Conservation (phyloP, 148 eudicot genomes). For the Diospyros lotus region DNA sequence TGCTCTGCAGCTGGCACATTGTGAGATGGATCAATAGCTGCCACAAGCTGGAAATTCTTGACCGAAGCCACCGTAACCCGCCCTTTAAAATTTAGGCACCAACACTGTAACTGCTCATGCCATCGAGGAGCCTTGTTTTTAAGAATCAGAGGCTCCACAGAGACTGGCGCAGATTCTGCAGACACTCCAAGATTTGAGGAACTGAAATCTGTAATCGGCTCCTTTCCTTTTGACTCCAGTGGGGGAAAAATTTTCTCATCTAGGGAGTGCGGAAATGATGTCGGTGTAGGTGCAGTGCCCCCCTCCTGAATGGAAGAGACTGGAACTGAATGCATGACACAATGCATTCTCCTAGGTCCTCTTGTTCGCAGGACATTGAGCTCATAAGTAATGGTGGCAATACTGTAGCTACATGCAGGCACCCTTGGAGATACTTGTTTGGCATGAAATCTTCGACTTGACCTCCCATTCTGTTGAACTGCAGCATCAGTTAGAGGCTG, state of each 20-base stretch:
- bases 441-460: slow-evolving; percentile 59
- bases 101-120: slow-evolving; percentile 94
- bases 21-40: slow-evolving; percentile 67
- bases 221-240: slow-evolving; percentile 32
- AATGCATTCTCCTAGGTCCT: slow-evolving; percentile 79
- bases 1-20: slow-evolving; percentile 60
- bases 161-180: slow-evolving; percentile 1
- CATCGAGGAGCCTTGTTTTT: slow-evolving; percentile 89
- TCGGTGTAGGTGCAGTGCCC: slow-evolving; percentile 85
- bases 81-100: slow-evolving; percentile 91
- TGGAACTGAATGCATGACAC: slow-evolving; percentile 71
- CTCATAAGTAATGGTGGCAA: slow-evolving; percentile 73
- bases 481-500: slow-evolving; percentile 51
- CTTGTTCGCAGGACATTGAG: slow-evolving; percentile 82
- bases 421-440: slow-evolving; percentile 77
- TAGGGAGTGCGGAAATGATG: slow-evolving; percentile 43
- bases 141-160: slow-evolving; percentile 47
- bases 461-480: slow-evolving; percentile 29
- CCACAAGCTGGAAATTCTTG: slow-evolving; percentile 92
- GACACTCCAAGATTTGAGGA: slow-evolving; percentile 35
- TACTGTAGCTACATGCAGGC: slow-evolving; percentile 63
- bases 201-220: slow-evolving; percentile 31
- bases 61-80: slow-evolving; percentile 92
- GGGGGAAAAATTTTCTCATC: slow-evolving; percentile 32
- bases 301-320: slow-evolving; percentile 75